phyloP scores from a whole-genome alignment of 2,329 filamentous ascomycete species.

The Cladosporium sphaerospermum region DNA sequence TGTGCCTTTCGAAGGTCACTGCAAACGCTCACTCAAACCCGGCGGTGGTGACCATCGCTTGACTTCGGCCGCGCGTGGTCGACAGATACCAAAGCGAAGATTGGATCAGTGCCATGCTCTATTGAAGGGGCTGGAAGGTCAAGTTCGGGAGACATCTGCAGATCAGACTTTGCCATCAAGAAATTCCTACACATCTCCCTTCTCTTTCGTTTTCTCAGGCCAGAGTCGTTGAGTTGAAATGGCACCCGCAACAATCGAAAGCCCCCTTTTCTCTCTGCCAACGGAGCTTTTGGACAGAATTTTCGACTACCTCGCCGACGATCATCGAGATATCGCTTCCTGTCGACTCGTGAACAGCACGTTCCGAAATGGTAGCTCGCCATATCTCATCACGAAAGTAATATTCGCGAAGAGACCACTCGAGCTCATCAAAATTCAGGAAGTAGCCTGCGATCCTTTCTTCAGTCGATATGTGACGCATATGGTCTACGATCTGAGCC shows the following conservation, averaged over 20 bases:
- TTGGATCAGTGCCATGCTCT: too few relatives aligned
- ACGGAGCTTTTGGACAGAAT: slow-evolving; percentile 3
- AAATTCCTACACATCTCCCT: too few relatives aligned
- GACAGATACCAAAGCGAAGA: too few relatives aligned
- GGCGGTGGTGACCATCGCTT: too few relatives aligned
- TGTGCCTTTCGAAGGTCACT: too few relatives aligned
- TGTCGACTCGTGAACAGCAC: slow-evolving; percentile 4
- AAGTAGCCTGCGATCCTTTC: slow-evolving; percentile 5
- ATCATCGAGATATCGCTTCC: slow-evolving; percentile 1
- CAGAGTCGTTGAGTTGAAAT: neutral
- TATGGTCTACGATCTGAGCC: slow-evolving; percentile 7
- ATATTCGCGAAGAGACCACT: slow-evolving; percentile 3
- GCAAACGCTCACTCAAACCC: too few relatives aligned
- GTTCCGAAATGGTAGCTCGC: slow-evolving; percentile 3
- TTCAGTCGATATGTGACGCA: slow-evolving; percentile 8
- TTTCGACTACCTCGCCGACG: slow-evolving; percentile 1
- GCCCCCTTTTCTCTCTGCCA: slow-evolving; percentile 1
- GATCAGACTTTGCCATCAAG: too few relatives aligned
- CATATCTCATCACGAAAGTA: slow-evolving; percentile 8
- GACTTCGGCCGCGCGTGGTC: too few relatives aligned
- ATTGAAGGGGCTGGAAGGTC: too few relatives aligned
- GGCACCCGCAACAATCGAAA: neutral
- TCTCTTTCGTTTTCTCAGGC: too few relatives aligned
- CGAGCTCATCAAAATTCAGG: neutral
- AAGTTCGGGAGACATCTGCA: too few relatives aligned